phyloP scores from a whole-genome alignment of 2,329 filamentous ascomycete genomes.

The Colletotrichum plurivorum region DNA sequence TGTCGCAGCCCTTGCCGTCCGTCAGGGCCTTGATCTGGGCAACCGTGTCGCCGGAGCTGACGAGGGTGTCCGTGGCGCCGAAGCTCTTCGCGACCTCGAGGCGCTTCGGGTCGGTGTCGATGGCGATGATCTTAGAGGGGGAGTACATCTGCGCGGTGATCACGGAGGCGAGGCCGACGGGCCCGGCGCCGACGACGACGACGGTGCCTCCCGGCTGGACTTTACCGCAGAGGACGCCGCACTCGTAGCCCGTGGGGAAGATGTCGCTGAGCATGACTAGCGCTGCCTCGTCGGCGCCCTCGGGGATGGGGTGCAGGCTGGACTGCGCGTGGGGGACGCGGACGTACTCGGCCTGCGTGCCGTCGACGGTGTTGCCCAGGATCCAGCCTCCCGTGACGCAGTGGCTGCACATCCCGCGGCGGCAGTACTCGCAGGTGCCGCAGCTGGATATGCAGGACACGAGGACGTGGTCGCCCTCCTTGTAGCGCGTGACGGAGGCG shows the following conservation, averaged over 20 bases:
- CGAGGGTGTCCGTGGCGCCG: slow-evolving; percentile 62
- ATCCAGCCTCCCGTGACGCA: slow-evolving; percentile 69
- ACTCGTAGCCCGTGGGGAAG: slow-evolving; percentile 69
- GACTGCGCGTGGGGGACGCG: slow-evolving; percentile 77
- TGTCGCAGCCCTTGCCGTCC: slow-evolving; percentile 67
- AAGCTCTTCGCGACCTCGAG: slow-evolving; percentile 62
- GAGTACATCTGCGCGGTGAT: slow-evolving; percentile 61
- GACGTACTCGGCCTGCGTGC: slow-evolving; percentile 71
- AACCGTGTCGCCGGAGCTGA: slow-evolving; percentile 54
- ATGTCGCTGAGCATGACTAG: slow-evolving; percentile 64
- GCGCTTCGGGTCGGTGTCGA: slow-evolving; percentile 65
- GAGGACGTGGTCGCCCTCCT: slow-evolving; percentile 56
- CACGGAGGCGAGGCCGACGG: slow-evolving; percentile 70
- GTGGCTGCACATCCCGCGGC: slow-evolving; percentile 64
- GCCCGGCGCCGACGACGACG: slow-evolving; percentile 74
- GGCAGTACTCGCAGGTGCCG: slow-evolving; percentile 65
- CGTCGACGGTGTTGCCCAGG: slow-evolving; percentile 66
- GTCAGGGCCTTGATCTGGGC: slow-evolving; percentile 59
- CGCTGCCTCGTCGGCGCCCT: slow-evolving; percentile 60
- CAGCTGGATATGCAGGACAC: slow-evolving; percentile 57
- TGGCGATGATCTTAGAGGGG: slow-evolving; percentile 63
- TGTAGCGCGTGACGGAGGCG: slow-evolving; percentile 49
- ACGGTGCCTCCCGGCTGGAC: slow-evolving; percentile 73
- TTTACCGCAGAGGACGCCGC: slow-evolving; percentile 68
- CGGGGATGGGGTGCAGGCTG: slow-evolving; percentile 72